These are phyloP conservation scores for Avena atlantica DNA, from an alignment of 176 grass and related monocot genomes.

Conservation along the genomic window DNA sequence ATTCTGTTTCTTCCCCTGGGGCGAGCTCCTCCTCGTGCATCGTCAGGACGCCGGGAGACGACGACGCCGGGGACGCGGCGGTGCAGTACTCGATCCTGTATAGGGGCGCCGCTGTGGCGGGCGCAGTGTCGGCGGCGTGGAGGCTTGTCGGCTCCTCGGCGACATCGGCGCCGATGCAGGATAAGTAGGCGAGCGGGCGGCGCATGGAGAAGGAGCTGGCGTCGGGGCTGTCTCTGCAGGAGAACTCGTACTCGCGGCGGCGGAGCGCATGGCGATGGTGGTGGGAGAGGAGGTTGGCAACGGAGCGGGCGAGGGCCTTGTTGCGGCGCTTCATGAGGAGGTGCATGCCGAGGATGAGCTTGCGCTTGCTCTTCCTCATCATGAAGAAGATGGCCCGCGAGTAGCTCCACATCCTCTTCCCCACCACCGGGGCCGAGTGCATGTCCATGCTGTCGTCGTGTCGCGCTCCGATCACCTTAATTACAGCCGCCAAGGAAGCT, in stretches of 20 bases:
- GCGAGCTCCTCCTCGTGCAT: conserved; percentile 42
- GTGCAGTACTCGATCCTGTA: conserved; percentile 64
- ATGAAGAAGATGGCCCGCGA: conserved; percentile 81
- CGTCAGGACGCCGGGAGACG: neutral
- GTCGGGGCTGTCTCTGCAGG: conserved; percentile 75
- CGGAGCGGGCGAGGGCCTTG: conserved; percentile 59
- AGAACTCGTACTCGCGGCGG: conserved; percentile 84
- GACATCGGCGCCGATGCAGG: conserved; percentile 52
- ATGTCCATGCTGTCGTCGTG: conserved; percentile 44
- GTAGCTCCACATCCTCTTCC: conserved; percentile 75
- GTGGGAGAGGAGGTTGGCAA: conserved; percentile 59
- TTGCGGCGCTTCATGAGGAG: conserved; percentile 78
- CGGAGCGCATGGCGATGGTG: neutral
- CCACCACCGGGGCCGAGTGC: conserved; percentile 43
- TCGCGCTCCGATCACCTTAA: too few species aligned
- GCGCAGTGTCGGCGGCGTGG: too few species aligned
- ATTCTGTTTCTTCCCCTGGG: neutral
- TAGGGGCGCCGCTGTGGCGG: neutral
- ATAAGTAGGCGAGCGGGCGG: conserved; percentile 64
- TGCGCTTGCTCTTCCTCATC: conserved; percentile 83
- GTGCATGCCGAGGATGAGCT: conserved; percentile 66
- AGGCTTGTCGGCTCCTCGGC: too few species aligned
- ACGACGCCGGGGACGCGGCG: conserved; percentile 34
- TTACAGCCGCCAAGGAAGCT: neutral
- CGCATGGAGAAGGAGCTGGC: conserved; percentile 53